Conservation (phyloP, 306 rosid genomes). For the Inga oerstediana region DNA sequence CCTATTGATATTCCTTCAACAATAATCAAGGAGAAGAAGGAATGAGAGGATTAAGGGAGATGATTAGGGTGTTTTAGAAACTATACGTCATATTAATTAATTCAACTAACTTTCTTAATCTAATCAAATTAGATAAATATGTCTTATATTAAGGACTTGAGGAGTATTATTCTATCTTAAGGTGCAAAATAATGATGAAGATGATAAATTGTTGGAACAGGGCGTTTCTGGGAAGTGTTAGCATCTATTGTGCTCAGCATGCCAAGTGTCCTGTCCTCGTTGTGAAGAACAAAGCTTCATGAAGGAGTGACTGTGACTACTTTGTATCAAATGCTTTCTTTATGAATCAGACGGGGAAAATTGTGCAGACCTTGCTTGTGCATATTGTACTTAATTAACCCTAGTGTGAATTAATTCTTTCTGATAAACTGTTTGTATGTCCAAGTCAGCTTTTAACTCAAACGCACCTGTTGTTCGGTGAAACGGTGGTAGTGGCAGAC, state of each 20-base stretch:
- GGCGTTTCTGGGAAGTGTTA: conserved; percentile 26
- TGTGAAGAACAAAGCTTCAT: background rate
- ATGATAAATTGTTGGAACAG: background rate
- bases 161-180: background rate
- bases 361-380: background rate
- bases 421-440: background rate
- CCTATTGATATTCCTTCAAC: no score
- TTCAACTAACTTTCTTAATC: no score
- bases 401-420: background rate
- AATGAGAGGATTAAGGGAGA: no score
- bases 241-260: conserved; percentile 14
- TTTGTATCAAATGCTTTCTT: background rate
- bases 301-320: background rate
- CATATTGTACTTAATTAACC: background rate
- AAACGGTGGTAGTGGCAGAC: no score
- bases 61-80: no score
- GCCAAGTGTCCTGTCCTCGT: conserved; percentile 33
- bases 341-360: background rate
- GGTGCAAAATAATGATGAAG: conserved; percentile 6
- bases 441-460: background rate
- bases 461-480: background rate
- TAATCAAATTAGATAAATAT: no score
- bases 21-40: no score
- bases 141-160: no score
- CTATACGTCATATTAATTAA: no score